Percentiles rank a stretch among this genome's conserved stretches.
These are phyloP conservation scores for Tylopilus intermedius DNA, from an alignment of 768 basidiomycete genomes.

Conservation along the genomic window DNA sequence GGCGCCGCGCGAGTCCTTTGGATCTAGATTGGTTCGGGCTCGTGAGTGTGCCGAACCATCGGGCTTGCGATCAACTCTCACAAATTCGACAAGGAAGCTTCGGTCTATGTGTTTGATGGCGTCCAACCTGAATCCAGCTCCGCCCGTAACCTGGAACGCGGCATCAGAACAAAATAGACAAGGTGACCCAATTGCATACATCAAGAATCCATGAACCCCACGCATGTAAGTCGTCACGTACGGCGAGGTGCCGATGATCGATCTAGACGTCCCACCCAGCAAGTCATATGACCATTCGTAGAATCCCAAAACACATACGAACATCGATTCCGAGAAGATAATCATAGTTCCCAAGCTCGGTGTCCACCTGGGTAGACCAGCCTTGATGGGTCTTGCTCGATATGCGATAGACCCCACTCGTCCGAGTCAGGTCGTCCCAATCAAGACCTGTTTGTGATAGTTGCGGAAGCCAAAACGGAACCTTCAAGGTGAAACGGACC, in stretches of 20 bases:
- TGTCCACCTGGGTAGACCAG: slow-evolving; percentile 79
- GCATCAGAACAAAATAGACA: not conserved
- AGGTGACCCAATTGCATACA: slow-evolving; percentile 24
- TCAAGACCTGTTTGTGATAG: slow-evolving; percentile 60
- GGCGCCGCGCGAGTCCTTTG: slow-evolving; percentile 43
- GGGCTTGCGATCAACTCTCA: slow-evolving; percentile 30
- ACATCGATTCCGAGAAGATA: slow-evolving; percentile 76
- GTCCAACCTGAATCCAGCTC: slow-evolving; percentile 77
- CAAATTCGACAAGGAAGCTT: slow-evolving; percentile 64
- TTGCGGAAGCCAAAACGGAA: not conserved
- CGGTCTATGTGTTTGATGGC: slow-evolving; percentile 88
- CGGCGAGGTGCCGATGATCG: slow-evolving; percentile 78
- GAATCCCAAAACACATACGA: slow-evolving; percentile 17
- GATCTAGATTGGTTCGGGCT: slow-evolving; percentile 36
- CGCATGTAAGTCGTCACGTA: slow-evolving; percentile 62
- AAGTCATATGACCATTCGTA: not conserved
- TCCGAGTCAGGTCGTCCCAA: slow-evolving; percentile 67
- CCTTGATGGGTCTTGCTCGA: slow-evolving; percentile 60
- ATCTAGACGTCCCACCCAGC: slow-evolving; percentile 44
- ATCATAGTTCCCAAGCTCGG: slow-evolving; percentile 85
- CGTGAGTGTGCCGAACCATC: not conserved
- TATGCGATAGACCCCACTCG: slow-evolving; percentile 69
- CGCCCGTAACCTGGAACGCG: slow-evolving; percentile 53
- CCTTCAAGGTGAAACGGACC: slow-evolving; percentile 38
- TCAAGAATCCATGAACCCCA: slow-evolving; percentile 81